phyloP scores from a whole-genome alignment of 176 grass and related monocot species.

The Secale cereale region DNA sequence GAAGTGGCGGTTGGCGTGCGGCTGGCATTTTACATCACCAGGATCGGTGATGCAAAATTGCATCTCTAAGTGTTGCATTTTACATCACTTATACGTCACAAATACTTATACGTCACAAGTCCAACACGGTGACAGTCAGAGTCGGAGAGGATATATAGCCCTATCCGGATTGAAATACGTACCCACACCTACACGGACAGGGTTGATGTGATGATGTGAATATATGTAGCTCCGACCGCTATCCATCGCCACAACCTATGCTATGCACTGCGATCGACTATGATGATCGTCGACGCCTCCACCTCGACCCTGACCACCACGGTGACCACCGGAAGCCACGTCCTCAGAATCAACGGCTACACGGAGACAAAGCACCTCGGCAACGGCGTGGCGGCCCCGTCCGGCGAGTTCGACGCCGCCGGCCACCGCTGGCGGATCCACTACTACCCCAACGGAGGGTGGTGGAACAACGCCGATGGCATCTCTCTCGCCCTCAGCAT shows the following conservation, averaged over 20 bases:
- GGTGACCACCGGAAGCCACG: neutral
- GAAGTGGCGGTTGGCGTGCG: too few relatives aligned
- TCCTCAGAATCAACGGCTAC: neutral
- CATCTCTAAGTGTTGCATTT: too few relatives aligned
- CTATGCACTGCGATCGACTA: neutral
- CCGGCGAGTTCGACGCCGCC: neutral
- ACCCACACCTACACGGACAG: too few relatives aligned
- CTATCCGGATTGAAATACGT: too few relatives aligned
- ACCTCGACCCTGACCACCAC: neutral
- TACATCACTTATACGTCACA: too few relatives aligned
- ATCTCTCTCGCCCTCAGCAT: neutral
- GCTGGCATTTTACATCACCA: too few relatives aligned
- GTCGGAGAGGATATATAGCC: too few relatives aligned
- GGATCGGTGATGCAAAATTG: too few relatives aligned
- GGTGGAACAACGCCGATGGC: neutral
- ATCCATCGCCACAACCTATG: neutral
- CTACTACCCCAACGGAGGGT: neutral
- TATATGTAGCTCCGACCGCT: too few relatives aligned
- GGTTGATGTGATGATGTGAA: too few relatives aligned
- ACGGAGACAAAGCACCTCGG: neutral
- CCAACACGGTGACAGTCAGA: too few relatives aligned
- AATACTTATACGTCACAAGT: too few relatives aligned
- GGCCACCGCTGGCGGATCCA: neutral
- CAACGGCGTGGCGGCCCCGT: neutral
- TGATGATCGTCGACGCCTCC: neutral